Conservation (phyloP, 2,329 filamentous ascomycete species). For the Elsinoe perseae region DNA sequence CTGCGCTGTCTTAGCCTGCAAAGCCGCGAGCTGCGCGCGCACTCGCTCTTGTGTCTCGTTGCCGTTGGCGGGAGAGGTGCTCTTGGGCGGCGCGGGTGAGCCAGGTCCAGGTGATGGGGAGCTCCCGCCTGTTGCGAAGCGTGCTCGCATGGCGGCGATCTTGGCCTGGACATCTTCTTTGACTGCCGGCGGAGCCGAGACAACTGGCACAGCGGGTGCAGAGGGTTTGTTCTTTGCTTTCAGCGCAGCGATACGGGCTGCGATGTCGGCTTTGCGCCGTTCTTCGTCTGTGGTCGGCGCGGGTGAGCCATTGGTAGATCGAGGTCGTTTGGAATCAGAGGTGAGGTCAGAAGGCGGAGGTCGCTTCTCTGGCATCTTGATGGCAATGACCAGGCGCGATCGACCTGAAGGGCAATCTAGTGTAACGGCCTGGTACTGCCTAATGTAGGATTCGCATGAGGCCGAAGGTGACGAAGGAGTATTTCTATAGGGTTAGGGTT, state of each 20-base stretch:
- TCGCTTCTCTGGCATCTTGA: constrained; percentile 37
- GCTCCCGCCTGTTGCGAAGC: constrained; percentile 11
- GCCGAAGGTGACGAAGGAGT: not conserved
- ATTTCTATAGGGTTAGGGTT: not conserved
- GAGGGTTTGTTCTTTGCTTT: constrained; percentile 26
- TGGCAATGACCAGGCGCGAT: not conserved
- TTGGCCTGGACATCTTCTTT: constrained; percentile 15
- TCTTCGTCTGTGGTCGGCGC: constrained; percentile 27
- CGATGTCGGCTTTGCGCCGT: constrained; percentile 28
- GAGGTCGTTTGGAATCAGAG: constrained; percentile 35
- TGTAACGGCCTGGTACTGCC: not conserved
- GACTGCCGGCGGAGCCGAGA: constrained; percentile 2
- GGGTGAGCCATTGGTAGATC: constrained; percentile 32
- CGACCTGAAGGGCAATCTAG: not conserved
- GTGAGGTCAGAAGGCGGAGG: constrained; percentile 31
- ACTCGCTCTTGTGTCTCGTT: constrained; percentile 25
- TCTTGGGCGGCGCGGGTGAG: constrained; percentile 16
- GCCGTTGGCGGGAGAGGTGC: not conserved
- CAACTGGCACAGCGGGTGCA: constrained; percentile 16
- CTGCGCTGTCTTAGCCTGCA: constrained; percentile 23
- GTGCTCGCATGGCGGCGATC: constrained; percentile 19
- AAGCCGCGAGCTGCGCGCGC: constrained; percentile 28
- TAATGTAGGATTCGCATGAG: not conserved
- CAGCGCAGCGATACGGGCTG: constrained; percentile 29
- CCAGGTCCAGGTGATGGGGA: constrained; percentile 16